These are phyloP conservation scores for Chamaecyparis obtusa DNA, from an alignment of 75 land plant species.

Conservation along the genomic window DNA sequence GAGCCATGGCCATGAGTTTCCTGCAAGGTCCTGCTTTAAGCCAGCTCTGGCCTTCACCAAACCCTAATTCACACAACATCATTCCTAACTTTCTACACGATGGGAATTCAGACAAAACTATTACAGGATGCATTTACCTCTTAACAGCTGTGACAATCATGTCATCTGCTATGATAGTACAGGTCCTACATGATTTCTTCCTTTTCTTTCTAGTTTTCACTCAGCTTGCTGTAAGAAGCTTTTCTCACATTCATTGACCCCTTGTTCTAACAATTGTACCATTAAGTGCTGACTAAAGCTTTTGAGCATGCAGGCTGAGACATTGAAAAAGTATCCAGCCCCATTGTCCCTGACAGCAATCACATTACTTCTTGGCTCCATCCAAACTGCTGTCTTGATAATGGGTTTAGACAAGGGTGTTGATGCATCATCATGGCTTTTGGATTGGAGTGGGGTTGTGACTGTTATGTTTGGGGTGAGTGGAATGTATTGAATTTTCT, in stretches of 20 bases:
- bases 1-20: constrained; percentile 57
- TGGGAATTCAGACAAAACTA: constrained; percentile 9
- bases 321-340: constrained; percentile 9
- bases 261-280: background rate
- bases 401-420: background rate
- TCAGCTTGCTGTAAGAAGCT: background rate
- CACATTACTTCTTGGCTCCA: constrained; percentile 1
- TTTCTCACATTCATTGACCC: background rate
- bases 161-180: constrained; percentile 43
- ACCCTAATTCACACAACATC: background rate
- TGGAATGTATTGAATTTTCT: no score
- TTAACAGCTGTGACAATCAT: constrained; percentile 32
- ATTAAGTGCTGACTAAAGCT: background rate
- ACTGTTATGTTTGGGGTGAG: background rate
- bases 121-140: constrained; percentile 49
- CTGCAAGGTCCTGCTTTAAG: constrained; percentile 21
- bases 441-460: background rate
- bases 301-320: constrained; percentile 5
- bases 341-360: background rate
- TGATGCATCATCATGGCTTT: background rate
- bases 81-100: background rate
- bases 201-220: background rate
- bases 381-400: background rate
- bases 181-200: constrained; percentile 19
- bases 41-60: background rate